phyloP scores from a whole-genome alignment of 2,329 filamentous ascomycete species.

The Fusarium zealandicum region DNA sequence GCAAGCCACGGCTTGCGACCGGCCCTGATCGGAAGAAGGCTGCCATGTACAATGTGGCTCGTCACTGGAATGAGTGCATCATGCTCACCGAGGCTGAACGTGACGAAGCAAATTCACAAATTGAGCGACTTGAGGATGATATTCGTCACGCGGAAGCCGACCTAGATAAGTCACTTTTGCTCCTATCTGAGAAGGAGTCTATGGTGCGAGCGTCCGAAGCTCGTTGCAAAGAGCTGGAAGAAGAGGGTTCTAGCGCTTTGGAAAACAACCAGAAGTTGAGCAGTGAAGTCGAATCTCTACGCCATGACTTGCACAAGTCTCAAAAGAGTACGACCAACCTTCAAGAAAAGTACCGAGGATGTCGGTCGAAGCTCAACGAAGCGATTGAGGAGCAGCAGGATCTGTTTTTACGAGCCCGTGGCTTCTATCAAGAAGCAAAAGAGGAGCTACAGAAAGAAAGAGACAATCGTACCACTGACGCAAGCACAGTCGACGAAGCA shows the following conservation, averaged over 20 bases:
- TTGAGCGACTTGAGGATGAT: slow-evolving; percentile 38
- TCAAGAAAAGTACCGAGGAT: slow-evolving; percentile 47
- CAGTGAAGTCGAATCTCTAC: slow-evolving; percentile 41
- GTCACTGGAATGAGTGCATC: slow-evolving; percentile 47
- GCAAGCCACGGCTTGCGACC: slow-evolving; percentile 18
- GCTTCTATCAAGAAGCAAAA: slow-evolving; percentile 46
- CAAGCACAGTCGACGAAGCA: slow-evolving; percentile 38
- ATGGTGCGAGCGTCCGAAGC: slow-evolving; percentile 36
- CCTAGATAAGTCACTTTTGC: slow-evolving; percentile 23
- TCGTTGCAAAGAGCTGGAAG: slow-evolving; percentile 39
- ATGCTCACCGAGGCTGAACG: slow-evolving; percentile 43
- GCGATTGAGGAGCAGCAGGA: slow-evolving; percentile 56
- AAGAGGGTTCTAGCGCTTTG: slow-evolving; percentile 35
- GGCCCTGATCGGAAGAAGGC: slow-evolving; percentile 40
- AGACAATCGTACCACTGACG: slow-evolving; percentile 31
- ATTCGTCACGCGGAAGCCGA: slow-evolving; percentile 30
- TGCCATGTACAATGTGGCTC: slow-evolving; percentile 45
- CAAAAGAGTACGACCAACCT: slow-evolving; percentile 29
- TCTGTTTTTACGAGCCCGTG: slow-evolving; percentile 48
- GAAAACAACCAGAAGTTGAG: slow-evolving; percentile 39
- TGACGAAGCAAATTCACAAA: slow-evolving; percentile 36
- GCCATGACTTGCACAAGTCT: slow-evolving; percentile 36
- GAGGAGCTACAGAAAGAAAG: slow-evolving; percentile 47
- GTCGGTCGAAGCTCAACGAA: slow-evolving; percentile 52
- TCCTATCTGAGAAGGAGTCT: slow-evolving; percentile 33